Percentiles rank a stretch among this genome's conserved stretches.
These are phyloP conservation scores for Aphanomyces invadans DNA, from an alignment of 352 stramenopile genomes.

Conservation along the genomic window DNA sequence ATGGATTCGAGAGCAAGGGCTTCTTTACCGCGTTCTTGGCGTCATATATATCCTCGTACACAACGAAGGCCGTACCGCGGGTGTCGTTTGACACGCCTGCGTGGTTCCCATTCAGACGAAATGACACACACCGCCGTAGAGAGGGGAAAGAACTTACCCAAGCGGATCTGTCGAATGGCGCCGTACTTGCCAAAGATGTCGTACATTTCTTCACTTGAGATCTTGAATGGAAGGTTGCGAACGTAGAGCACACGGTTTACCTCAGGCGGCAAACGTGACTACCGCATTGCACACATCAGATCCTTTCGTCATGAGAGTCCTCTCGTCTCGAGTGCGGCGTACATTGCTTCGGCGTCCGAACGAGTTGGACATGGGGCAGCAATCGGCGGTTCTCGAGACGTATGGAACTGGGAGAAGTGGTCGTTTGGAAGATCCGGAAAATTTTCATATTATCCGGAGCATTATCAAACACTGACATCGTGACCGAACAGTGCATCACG, in stretches of 20 bases:
- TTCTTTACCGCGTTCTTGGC: slow-evolving; percentile 90
- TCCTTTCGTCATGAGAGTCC: too few relatives aligned
- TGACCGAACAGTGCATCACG: too few relatives aligned
- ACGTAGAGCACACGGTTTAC: slow-evolving; percentile 97
- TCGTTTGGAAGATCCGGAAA: not conserved
- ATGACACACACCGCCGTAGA: not conserved
- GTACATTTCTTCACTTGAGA: slow-evolving; percentile 98
- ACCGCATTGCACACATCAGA: not conserved
- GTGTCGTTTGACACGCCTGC: slow-evolving; percentile 93
- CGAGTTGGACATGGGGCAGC: not conserved
- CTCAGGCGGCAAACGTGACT: slow-evolving; percentile 92
- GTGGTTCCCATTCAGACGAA: not conserved
- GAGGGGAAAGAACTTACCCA: slow-evolving; percentile 30
- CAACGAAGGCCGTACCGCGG: slow-evolving; percentile 96
- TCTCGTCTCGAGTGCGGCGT: too few relatives aligned
- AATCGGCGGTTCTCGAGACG: not conserved
- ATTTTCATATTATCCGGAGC: not conserved
- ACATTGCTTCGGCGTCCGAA: slow-evolving; percentile 31
- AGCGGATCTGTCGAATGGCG: slow-evolving; percentile 95
- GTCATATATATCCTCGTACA: slow-evolving; percentile 99
- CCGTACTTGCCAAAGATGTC: slow-evolving; percentile 99
- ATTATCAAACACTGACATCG: not conserved
- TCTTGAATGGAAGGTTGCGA: slow-evolving; percentile 98
- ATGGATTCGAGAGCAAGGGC: not conserved
- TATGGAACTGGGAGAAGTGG: slow-evolving; percentile 8